These are phyloP conservation scores for Termitomyces sp. DNA, from an alignment of 768 basidiomycete species.

Conservation along the genomic window DNA sequence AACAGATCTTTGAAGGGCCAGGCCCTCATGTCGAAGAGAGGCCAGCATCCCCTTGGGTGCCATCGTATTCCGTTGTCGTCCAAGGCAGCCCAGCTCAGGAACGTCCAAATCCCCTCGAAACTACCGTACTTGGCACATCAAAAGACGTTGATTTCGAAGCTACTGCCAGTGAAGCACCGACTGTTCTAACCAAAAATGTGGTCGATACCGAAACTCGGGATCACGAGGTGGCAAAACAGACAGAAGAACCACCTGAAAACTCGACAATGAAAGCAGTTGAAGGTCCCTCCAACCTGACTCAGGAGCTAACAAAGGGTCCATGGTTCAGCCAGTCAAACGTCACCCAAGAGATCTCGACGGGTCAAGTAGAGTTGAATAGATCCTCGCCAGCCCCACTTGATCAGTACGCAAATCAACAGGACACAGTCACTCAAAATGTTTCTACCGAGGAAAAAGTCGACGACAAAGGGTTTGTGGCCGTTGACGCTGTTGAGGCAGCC, in stretches of 20 bases:
- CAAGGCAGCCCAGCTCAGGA: constrained; percentile 22
- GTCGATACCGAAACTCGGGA: background rate
- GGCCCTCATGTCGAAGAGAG: constrained; percentile 12
- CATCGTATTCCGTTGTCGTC: constrained; percentile 29
- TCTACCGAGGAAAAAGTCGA: background rate
- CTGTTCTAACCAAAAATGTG: background rate
- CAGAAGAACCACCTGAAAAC: background rate
- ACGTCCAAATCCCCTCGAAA: constrained; percentile 8
- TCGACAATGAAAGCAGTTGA: no score
- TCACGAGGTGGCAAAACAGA: background rate
- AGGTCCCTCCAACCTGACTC: background rate
- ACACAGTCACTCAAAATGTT: background rate
- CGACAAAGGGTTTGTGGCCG: background rate
- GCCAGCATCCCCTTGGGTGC: constrained; percentile 27
- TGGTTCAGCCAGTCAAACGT: constrained; percentile 16
- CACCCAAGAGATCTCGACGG: constrained; percentile 9
- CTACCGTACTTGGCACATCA: background rate
- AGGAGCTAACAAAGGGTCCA: constrained; percentile 8
- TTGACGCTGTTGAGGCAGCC: background rate
- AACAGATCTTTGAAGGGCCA: background rate
- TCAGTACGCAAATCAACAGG: background rate
- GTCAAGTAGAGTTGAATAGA: constrained; percentile 10
- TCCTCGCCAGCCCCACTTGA: constrained; percentile 6
- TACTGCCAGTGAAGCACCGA: background rate
- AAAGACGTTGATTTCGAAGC: background rate